Percentiles rank a stretch among this genome's conserved stretches.
Evolutionary conservation across 2,329 filamentous ascomycete species (phyloP).

Genomic region (Scedosporium dehoogii): DNA sequence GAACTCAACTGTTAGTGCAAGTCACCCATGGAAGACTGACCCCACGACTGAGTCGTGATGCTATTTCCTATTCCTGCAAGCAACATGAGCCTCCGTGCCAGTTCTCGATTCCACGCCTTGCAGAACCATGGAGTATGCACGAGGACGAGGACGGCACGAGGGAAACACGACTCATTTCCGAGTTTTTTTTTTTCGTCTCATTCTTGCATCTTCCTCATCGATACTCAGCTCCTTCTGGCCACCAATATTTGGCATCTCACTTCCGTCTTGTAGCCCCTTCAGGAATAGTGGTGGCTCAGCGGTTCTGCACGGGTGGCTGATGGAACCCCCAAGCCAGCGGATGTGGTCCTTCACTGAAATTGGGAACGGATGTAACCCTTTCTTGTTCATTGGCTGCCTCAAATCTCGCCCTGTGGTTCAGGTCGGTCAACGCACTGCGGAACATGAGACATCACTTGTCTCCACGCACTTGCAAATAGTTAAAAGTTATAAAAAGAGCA

Average conservation of each 20-base stretch:
- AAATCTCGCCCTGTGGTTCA: neutral
- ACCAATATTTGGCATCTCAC: neutral
- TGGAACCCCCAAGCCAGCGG: neutral
- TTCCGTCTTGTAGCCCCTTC: neutral
- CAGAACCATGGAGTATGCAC: neutral
- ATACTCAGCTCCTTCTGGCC: neutral
- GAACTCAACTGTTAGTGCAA: neutral
- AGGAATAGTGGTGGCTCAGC: neutral
- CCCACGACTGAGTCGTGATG: neutral
- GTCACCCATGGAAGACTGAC: neutral
- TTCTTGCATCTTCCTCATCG: neutral
- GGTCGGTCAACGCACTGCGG: too few relatives aligned
- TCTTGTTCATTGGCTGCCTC: neutral
- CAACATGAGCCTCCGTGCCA: neutral
- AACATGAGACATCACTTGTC: neutral
- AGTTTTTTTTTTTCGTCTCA: neutral
- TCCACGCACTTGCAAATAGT: neutral
- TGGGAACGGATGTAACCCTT: neutral
- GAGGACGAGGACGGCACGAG: neutral
- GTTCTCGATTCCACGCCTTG: neutral
- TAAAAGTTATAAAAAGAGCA: neutral
- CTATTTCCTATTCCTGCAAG: neutral
- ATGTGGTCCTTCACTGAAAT: neutral
- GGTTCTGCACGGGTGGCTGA: neutral
- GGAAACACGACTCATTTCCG: neutral